A percentile compares a stretch with the other conserved stretches of the same genome.
phyloP scores from a whole-genome alignment of 345 rosid genomes.

The Leavenworthia alabamica region DNA sequence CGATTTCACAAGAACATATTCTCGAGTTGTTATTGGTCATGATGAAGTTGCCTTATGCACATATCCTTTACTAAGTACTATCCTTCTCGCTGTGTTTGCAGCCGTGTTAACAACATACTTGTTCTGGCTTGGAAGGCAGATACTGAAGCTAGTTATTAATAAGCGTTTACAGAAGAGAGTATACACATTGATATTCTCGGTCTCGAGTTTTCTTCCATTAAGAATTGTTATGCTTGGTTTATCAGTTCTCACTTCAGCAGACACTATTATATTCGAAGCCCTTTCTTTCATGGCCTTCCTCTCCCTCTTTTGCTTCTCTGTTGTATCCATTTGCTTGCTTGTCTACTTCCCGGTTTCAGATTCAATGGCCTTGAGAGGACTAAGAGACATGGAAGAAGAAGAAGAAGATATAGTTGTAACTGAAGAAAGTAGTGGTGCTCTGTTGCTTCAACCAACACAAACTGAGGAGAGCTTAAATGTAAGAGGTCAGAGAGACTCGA shows the following conservation, averaged over 20 bases:
- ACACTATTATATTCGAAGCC: conserved; percentile 62
- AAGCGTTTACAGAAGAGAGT: no score
- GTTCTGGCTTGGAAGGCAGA: no score
- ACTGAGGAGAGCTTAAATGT: conserved; percentile 12
- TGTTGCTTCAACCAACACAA: conserved; percentile 18
- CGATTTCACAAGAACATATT: conserved; percentile 57
- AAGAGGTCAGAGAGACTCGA: conserved; percentile 29
- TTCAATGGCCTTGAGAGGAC: no score
- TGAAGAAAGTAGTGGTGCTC: conserved; percentile 24
- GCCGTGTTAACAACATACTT: no score
- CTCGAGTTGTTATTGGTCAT: conserved; percentile 23
- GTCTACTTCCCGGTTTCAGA: no score
- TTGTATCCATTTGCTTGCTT: conserved; percentile 74
- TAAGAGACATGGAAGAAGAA: no score
- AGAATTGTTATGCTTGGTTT: conserved; percentile 82
- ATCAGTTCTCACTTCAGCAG: conserved; percentile 68
- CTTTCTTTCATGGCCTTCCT: conserved; percentile 80
- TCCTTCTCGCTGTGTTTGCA: no score
- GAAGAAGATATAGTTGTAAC: no score
- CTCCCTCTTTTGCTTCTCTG: conserved; percentile 61
- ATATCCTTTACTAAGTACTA: conserved; percentile 81
- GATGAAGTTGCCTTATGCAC: conserved; percentile 57
- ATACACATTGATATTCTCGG: no score
- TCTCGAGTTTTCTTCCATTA: conserved; percentile 73
- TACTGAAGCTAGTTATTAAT: no score